These are phyloP conservation scores for Dunaliella primolecta DNA, from an alignment of 139 green algal species.

Conservation along the genomic window DNA sequence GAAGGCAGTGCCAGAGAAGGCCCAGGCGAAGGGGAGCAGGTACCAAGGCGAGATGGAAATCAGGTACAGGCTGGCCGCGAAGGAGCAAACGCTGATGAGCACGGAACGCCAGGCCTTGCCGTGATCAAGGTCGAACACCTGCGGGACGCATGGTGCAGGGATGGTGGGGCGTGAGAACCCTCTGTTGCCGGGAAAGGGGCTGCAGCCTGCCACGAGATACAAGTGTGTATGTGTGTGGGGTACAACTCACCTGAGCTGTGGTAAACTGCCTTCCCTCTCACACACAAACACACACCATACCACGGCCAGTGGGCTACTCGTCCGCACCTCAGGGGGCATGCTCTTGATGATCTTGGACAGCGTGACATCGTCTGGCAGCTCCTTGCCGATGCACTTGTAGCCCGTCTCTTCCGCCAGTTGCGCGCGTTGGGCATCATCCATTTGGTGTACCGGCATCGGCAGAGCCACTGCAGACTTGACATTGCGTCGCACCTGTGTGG, in stretches of 20 bases:
- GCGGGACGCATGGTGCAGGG: too few relatives aligned
- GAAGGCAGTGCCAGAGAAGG: conserved; percentile 84
- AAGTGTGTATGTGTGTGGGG: too few relatives aligned
- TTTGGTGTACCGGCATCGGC: conserved; percentile 18
- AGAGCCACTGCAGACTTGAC: not conserved
- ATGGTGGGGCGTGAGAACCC: too few relatives aligned
- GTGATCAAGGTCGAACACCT: conserved; percentile 85
- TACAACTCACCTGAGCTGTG: too few relatives aligned
- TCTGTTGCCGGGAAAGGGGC: too few relatives aligned
- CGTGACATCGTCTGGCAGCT: conserved; percentile 78
- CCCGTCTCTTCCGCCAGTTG: conserved; percentile 58
- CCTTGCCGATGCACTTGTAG: conserved; percentile 79
- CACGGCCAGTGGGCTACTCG: too few relatives aligned
- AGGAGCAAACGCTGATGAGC: conserved; percentile 54
- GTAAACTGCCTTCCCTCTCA: too few relatives aligned
- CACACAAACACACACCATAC: too few relatives aligned
- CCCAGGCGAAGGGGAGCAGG: conserved; percentile 89
- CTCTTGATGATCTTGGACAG: conserved; percentile 80
- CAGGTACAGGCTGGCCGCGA: conserved; percentile 66
- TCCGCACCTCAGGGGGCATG: conserved; percentile 73
- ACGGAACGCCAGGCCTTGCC: conserved; percentile 74
- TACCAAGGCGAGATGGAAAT: conserved; percentile 87
- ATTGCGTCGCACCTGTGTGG: not conserved
- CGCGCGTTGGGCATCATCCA: conserved; percentile 37
- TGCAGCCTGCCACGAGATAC: too few relatives aligned